These are phyloP conservation scores for Thuidium tamariscinum DNA, from an alignment of 225 moss, liverwort and hornwort genomes.

Conservation along the genomic window DNA sequence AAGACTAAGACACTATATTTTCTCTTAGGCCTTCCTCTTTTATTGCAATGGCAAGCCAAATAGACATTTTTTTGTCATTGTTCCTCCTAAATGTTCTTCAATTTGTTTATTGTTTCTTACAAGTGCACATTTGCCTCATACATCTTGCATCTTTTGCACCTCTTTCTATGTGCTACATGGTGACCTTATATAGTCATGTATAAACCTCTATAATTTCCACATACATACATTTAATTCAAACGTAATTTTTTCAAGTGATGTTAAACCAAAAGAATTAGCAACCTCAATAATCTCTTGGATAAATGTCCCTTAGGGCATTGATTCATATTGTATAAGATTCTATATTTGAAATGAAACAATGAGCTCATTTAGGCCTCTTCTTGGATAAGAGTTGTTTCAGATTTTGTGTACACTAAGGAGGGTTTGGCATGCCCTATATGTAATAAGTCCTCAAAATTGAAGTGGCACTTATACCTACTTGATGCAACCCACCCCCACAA, in stretches of 20 bases:
- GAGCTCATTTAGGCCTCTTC: background rate
- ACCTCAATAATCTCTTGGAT: background rate
- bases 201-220: background rate
- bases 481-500: rapidly evolving
- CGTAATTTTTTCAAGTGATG: background rate
- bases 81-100: background rate
- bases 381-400: rapidly evolving
- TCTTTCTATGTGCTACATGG: background rate
- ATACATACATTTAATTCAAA: background rate
- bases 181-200: background rate
- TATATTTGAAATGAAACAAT: background rate
- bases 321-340: background rate
- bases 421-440: rapidly evolving
- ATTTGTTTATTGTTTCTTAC: background rate
- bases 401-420: background rate
- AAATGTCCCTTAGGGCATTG: rapidly evolving
- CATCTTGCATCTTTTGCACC: background rate
- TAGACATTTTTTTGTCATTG: background rate
- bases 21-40: background rate
- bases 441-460: background rate
- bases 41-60: background rate
- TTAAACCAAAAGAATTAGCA: background rate
- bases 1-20: background rate
- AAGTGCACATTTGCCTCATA: background rate
- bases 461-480: rapidly evolving